Conservation (phyloP, 345 rosid genomes). For the Hirschfeldia incana region DNA sequence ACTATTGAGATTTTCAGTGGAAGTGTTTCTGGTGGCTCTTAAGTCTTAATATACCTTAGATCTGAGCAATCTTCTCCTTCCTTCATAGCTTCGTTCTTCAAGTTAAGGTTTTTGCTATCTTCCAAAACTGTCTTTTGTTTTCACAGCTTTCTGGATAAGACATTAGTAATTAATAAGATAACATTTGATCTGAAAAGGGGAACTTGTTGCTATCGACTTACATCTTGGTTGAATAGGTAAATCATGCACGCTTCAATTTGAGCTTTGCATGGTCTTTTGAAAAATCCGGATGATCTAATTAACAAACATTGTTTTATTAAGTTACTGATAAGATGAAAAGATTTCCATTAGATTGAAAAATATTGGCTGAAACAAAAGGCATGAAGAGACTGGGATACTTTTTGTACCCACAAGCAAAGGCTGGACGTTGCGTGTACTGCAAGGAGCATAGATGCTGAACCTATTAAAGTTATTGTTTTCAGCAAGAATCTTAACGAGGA, state of each 20-base stretch:
- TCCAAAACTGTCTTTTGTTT: background rate
- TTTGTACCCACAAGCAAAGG: background rate
- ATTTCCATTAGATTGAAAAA: too few relatives aligned
- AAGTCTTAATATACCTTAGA: conserved; percentile 5
- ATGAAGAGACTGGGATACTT: background rate
- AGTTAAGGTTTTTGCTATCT: background rate
- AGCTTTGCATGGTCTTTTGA: too few relatives aligned
- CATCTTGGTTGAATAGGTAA: background rate
- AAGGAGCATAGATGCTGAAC: background rate
- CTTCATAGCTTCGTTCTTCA: background rate
- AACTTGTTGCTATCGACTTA: background rate
- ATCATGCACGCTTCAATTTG: too few relatives aligned
- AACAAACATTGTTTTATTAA: background rate
- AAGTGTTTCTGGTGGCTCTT: conserved; percentile 33
- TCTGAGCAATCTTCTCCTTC: background rate
- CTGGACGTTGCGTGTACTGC: background rate
- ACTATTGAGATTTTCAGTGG: conserved; percentile 62
- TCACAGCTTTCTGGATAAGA: background rate
- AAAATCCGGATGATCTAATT: background rate
- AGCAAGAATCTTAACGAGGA: background rate
- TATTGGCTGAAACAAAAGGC: background rate
- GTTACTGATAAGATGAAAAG: background rate
- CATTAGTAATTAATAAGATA: background rate
- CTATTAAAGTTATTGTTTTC: background rate
- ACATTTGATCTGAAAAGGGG: background rate